Evolutionary conservation across 2,329 filamentous ascomycete genomes (phyloP).

Genomic region (Aureobasidium zeae): DNA sequence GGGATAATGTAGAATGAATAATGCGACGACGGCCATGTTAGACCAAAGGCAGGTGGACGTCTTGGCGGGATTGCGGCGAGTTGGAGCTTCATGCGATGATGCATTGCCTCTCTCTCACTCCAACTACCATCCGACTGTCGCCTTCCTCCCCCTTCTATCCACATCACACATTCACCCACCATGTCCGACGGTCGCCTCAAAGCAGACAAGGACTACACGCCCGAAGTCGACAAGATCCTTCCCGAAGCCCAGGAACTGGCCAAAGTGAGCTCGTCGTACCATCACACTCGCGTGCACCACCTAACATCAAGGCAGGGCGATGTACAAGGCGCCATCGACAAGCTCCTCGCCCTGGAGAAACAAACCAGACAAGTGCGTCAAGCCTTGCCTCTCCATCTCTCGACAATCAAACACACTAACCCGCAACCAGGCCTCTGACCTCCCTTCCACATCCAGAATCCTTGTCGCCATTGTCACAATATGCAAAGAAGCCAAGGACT

Average conservation of each 20-base stretch:
- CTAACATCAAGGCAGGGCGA: slow-evolving; percentile 48
- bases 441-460: slow-evolving; percentile 85
- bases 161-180: slow-evolving; percentile 17
- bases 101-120: slow-evolving; percentile 5
- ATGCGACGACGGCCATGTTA: slow-evolving; percentile 1
- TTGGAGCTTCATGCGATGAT: slow-evolving; percentile 2
- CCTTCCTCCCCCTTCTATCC: not conserved
- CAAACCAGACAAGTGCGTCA: slow-evolving; percentile 89
- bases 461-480: slow-evolving; percentile 84
- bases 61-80: not conserved
- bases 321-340: slow-evolving; percentile 81
- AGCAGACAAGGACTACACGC: slow-evolving; percentile 98
- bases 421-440: slow-evolving; percentile 72
- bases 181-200: slow-evolving; percentile 76
- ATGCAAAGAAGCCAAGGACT: slow-evolving; percentile 87
- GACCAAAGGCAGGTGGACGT: not conserved
- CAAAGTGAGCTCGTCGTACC: slow-evolving; percentile 48
- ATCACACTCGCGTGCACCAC: not conserved
- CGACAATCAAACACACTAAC: slow-evolving; percentile 3
- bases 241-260: slow-evolving; percentile 85
- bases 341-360: slow-evolving; percentile 86
- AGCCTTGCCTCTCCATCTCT: slow-evolving; percentile 14
- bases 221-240: slow-evolving; percentile 86
- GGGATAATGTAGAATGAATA: not conserved
- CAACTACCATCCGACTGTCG: not conserved